These are phyloP conservation scores for Cicer bijugum DNA, from an alignment of 306 rosid species.

Conservation along the genomic window DNA sequence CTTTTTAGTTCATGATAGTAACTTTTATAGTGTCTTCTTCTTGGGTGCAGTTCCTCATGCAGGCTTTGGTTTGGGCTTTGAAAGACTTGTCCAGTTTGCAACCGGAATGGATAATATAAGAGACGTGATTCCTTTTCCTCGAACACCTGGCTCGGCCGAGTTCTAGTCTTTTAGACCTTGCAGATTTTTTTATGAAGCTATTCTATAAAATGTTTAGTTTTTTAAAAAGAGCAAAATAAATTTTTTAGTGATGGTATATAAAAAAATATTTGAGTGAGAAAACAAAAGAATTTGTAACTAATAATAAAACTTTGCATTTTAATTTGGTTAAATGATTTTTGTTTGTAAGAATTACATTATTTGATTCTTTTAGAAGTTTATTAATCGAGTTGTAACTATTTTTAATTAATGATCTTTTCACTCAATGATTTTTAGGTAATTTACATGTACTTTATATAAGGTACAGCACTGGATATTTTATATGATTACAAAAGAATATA, in stretches of 20 bases:
- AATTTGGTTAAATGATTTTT: not conserved
- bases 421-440: too few species aligned
- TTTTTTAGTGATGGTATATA: not conserved
- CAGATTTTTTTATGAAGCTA: not conserved
- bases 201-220: not conserved
- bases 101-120: conserved; percentile 93
- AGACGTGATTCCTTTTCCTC: conserved; percentile 90
- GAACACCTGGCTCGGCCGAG: conserved; percentile 88
- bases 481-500: too few species aligned
- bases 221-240: not conserved
- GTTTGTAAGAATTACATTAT: not conserved
- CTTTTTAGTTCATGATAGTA: not conserved
- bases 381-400: not conserved
- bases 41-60: conserved; percentile 84
- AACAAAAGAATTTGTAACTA: not conserved
- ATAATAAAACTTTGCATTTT: not conserved
- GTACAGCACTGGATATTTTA: too few species aligned
- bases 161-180: conserved; percentile 60
- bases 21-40: conserved; percentile 24
- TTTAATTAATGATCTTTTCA: not conserved
- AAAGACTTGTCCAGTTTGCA: conserved; percentile 90
- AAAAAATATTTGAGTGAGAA: not conserved
- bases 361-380: not conserved
- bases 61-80: conserved; percentile 94
- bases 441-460: too few species aligned